Evolutionary conservation across 495 filamentous ascomycete genomes (phyloP).

Genomic region (Neurospora sp.): DNA sequence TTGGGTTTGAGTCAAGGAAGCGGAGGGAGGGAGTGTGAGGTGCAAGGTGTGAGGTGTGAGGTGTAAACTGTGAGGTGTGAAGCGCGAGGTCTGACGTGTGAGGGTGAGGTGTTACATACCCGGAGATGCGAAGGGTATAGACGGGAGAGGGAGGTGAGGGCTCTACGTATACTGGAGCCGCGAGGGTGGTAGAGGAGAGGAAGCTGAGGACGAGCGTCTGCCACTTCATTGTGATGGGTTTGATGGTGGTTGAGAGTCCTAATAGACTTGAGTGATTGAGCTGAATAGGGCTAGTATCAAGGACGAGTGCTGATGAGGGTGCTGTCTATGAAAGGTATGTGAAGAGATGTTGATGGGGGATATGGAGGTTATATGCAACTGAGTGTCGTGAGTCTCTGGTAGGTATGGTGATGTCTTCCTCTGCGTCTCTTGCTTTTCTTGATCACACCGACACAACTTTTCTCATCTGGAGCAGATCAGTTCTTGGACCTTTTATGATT

Average conservation of each 20-base stretch:
- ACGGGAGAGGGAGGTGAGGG: neutral
- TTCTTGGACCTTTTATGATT: neutral
- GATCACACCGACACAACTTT: neutral
- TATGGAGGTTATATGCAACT: neutral
- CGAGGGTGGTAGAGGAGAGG: slow-evolving; percentile 8
- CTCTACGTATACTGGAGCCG: slow-evolving; percentile 10
- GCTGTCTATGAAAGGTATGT: neutral
- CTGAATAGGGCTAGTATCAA: neutral
- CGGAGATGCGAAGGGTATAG: slow-evolving; percentile 14
- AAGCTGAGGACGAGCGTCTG: slow-evolving; percentile 3
- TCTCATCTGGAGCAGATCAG: neutral
- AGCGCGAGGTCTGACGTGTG: too few species aligned
- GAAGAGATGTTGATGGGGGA: neutral
- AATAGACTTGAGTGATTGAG: neutral
- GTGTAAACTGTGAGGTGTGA: neutral
- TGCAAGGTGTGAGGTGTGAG: neutral
- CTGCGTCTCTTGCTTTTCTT: neutral
- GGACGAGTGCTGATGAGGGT: neutral
- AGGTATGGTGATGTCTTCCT: neutral
- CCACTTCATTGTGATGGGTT: slow-evolving; percentile 12
- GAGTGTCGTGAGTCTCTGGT: neutral
- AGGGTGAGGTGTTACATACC: slow-evolving; percentile 8
- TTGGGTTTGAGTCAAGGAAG: too few species aligned
- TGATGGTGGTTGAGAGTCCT: neutral
- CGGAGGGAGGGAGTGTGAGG: neutral